phyloP scores from a whole-genome alignment of 257 asterid species.

The Avicennia marina region DNA sequence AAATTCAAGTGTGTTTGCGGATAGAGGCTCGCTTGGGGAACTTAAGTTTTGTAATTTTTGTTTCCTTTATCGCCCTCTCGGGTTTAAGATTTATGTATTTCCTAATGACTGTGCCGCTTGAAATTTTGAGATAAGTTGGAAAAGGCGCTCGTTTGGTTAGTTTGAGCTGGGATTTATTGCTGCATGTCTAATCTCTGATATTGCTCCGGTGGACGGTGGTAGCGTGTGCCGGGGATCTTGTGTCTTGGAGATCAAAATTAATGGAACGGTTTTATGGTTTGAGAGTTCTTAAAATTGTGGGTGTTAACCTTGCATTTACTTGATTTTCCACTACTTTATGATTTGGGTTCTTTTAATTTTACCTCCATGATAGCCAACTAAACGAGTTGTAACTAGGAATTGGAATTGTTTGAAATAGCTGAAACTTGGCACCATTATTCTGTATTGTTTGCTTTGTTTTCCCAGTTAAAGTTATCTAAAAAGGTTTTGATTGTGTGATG shows the following conservation, averaged over 20 bases:
- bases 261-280: not conserved
- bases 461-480: not conserved
- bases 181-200: not conserved
- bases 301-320: conserved; percentile 4
- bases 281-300: too few species aligned
- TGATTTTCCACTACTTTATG: not conserved
- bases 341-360: not conserved
- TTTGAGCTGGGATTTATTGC: not conserved
- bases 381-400: not conserved
- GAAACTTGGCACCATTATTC: not conserved
- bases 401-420: not conserved
- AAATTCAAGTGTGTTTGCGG: not conserved
- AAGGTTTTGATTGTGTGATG: too few species aligned
- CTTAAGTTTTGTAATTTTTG: not conserved
- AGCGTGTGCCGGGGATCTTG: too few species aligned
- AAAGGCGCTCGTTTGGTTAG: not conserved
- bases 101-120: not conserved
- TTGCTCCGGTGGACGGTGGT: not conserved
- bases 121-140: not conserved
- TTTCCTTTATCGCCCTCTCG: not conserved
- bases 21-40: conserved; percentile 2
- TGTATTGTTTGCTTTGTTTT: not conserved
- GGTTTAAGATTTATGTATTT: conserved; percentile 8
- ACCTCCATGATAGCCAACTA: not conserved
- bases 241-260: conserved; percentile 8